A percentile compares a stretch with the other conserved stretches of the same genome.
phyloP scores from a whole-genome alignment of 306 rosid genomes.

The Sicyos baderoa region DNA sequence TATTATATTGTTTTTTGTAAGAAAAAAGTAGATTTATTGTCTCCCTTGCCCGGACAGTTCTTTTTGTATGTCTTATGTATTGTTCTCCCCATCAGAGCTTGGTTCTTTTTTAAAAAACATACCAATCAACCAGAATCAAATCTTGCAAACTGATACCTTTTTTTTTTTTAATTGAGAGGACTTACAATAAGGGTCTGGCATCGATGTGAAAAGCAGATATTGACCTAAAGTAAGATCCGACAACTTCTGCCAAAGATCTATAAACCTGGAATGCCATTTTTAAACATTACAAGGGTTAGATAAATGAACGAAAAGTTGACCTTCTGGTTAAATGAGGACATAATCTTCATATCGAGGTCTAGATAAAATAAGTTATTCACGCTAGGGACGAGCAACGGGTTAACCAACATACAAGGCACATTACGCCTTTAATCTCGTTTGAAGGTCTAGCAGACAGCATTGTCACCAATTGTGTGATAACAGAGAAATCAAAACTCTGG shows the following conservation, averaged over 20 bases:
- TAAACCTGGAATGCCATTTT: slow-evolving; percentile 50
- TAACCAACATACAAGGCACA: slow-evolving; percentile 61
- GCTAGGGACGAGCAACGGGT: slow-evolving; percentile 13
- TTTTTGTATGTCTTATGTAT: no score
- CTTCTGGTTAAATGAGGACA: slow-evolving; percentile 2
- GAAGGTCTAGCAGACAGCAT: slow-evolving; percentile 63
- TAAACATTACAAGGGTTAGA: slow-evolving; percentile 10
- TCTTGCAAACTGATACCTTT: background rate
- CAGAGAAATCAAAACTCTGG: slow-evolving; percentile 64
- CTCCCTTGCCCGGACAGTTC: no score
- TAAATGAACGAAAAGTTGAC: background rate
- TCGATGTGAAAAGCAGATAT: slow-evolving; percentile 62
- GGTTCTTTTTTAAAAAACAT: no score
- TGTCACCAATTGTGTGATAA: slow-evolving; percentile 78
- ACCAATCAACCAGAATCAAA: slow-evolving; percentile 3
- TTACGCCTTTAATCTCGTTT: slow-evolving; percentile 67
- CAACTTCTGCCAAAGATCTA: slow-evolving; percentile 81
- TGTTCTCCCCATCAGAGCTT: no score
- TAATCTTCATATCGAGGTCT: slow-evolving; percentile 20
- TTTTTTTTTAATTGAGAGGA: slow-evolving; percentile 17
- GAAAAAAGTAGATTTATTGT: no score
- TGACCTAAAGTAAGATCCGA: slow-evolving; percentile 87
- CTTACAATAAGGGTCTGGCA: slow-evolving; percentile 75
- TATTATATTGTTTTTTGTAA: no score
- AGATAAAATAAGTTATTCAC: slow-evolving; percentile 28